Conservation (phyloP, 1,139 yeast genomes). For the Hyphopichia burtonii region DNA sequence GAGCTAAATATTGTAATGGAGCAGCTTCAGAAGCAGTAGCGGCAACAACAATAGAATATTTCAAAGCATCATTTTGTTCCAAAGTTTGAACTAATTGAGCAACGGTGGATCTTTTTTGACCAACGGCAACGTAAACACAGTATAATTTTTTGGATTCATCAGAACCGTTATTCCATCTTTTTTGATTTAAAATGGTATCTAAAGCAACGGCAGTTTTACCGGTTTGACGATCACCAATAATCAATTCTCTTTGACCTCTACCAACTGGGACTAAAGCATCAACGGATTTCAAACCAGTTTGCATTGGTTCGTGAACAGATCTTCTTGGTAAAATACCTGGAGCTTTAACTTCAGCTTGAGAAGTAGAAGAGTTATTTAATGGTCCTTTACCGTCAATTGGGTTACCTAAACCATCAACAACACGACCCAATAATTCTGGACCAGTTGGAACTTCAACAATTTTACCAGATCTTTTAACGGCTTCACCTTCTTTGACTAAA, state of each 20-base stretch:
- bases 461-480: conserved; percentile 99
- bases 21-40: conserved; percentile 99
- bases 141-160: conserved; percentile 98
- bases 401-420: conserved; percentile 98
- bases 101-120: conserved; percentile 99
- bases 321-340: conserved; percentile 99
- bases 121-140: conserved; percentile 99
- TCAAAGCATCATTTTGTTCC: conserved; percentile 97
- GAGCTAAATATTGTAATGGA: conserved; percentile 99
- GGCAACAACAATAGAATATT: conserved; percentile 97
- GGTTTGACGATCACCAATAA: conserved; percentile 99
- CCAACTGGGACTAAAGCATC: conserved; percentile 99
- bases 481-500: conserved; percentile 98
- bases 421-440: conserved; percentile 98
- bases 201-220: conserved; percentile 99
- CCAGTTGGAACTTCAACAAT: conserved; percentile 99
- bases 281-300: conserved; percentile 98
- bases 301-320: conserved; percentile 98
- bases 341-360: conserved; percentile 99
- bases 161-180: conserved; percentile 93
- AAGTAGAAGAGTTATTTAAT: conserved; percentile 76
- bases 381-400: conserved; percentile 99
- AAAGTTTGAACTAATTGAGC: conserved; percentile 99
- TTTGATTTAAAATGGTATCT: conserved; percentile 98
- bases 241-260: conserved; percentile 99